phyloP scores from a whole-genome alignment of 768 basidiomycete species.

The Suillus spraguei region DNA sequence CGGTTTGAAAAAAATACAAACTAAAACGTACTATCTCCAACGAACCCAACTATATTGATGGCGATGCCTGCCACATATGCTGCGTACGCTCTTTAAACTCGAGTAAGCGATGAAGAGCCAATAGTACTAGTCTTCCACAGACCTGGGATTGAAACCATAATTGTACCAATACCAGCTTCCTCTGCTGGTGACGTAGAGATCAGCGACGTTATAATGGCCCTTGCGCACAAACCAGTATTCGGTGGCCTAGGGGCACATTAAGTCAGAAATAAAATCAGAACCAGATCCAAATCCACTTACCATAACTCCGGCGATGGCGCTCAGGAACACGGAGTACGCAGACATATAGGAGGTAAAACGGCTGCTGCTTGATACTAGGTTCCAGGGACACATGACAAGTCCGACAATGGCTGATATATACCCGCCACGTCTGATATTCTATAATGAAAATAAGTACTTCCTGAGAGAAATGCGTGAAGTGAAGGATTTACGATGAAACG shows the following conservation, averaged over 20 bases:
- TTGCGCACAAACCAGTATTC: slow-evolving; percentile 73
- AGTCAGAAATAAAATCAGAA: no score
- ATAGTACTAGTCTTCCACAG: slow-evolving; percentile 1
- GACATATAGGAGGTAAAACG: slow-evolving; percentile 77
- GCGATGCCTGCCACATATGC: slow-evolving; percentile 70
- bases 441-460: slow-evolving; percentile 1
- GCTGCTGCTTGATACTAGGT: slow-evolving; percentile 65
- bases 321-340: slow-evolving; percentile 76
- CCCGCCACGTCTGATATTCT: slow-evolving; percentile 80
- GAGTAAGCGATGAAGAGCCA: not conserved
- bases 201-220: slow-evolving; percentile 64
- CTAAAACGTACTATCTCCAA: slow-evolving; percentile 55
- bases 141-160: slow-evolving; percentile 69
- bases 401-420: slow-evolving; percentile 76
- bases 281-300: slow-evolving; percentile 26
- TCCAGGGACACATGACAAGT: slow-evolving; percentile 72
- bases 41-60: slow-evolving; percentile 79
- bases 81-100: slow-evolving; percentile 48
- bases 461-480: not conserved
- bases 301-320: slow-evolving; percentile 80
- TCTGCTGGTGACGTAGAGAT: slow-evolving; percentile 58
- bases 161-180: slow-evolving; percentile 75
- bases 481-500: slow-evolving; percentile 56
- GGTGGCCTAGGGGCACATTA: slow-evolving; percentile 47
- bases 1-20: not conserved